These are phyloP conservation scores for Zea mays DNA, from an alignment of 176 grass and related monocot species.

Conservation along the genomic window DNA sequence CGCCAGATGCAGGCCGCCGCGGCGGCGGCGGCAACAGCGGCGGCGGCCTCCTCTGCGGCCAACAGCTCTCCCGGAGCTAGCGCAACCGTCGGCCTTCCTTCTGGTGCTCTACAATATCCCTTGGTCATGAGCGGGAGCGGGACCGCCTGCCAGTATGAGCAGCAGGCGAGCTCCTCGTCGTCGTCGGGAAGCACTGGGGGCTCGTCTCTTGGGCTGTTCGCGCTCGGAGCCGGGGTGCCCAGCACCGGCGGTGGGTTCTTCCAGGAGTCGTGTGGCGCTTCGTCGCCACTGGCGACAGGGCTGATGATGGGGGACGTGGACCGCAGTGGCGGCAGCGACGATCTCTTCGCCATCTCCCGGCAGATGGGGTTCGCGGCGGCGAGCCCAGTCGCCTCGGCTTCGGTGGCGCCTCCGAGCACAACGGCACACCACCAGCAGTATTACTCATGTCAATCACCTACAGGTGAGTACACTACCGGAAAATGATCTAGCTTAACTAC, in stretches of 20 bases:
- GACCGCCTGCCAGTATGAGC: conserved; percentile 44
- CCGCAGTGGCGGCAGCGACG: conserved; percentile 51
- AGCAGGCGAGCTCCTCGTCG: conserved; percentile 49
- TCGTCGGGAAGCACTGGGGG: conserved; percentile 50
- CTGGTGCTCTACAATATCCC: conserved; percentile 17
- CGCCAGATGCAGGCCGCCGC: conserved; percentile 84
- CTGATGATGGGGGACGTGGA: conserved; percentile 40
- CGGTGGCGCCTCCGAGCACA: conserved; percentile 25
- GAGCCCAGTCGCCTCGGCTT: conserved; percentile 34
- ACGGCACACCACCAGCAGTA: conserved; percentile 43
- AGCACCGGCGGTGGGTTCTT: conserved; percentile 20
- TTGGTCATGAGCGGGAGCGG: conserved; percentile 33
- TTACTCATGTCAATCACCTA: conserved; percentile 43
- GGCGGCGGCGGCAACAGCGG: conserved; percentile 20
- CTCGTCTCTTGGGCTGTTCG: conserved; percentile 39
- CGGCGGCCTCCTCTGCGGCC: conserved; percentile 5
- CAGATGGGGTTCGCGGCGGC: conserved; percentile 69
- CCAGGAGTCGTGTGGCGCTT: conserved; percentile 46
- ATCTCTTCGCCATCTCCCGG: conserved; percentile 91
- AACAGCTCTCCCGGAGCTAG: conserved; percentile 20
- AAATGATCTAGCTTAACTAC: conserved; percentile 22
- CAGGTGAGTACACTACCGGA: conserved; percentile 43
- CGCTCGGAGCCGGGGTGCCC: conserved; percentile 7
- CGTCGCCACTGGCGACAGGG: conserved; percentile 40
- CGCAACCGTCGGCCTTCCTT: conserved; percentile 24